These are phyloP conservation scores for Diaporthe helianthi DNA, from an alignment of 2,329 filamentous ascomycete genomes.

Conservation along the genomic window DNA sequence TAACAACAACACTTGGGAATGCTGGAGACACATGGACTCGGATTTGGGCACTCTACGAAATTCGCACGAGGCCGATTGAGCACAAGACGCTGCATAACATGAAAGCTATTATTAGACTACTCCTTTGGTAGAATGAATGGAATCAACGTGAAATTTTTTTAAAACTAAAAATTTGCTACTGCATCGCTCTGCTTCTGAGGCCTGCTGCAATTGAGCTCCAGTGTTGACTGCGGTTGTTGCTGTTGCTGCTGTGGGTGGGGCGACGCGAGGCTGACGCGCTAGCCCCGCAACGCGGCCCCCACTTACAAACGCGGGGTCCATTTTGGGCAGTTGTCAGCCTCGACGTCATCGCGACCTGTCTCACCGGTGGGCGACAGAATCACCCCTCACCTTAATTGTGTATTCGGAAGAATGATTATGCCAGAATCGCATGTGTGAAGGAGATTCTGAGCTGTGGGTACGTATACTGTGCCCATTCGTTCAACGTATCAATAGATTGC, in stretches of 20 bases:
- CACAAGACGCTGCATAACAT: too few relatives aligned
- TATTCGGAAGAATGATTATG: not conserved
- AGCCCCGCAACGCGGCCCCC: not conserved
- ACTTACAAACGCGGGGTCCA: not conserved
- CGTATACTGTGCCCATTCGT: not conserved
- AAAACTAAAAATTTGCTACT: rapidly evolving
- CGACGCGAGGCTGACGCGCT: slow-evolving; percentile 1
- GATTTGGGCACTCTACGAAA: not conserved
- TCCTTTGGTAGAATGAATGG: too few relatives aligned
- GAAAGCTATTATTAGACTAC: not conserved
- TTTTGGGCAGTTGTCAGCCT: slow-evolving; percentile 23
- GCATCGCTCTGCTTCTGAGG: not conserved
- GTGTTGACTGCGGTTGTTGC: not conserved
- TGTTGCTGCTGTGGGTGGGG: too few relatives aligned
- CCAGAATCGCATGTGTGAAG: too few relatives aligned
- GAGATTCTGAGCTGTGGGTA: too few relatives aligned
- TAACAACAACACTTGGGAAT: too few relatives aligned
- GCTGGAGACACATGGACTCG: not conserved
- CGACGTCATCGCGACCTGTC: not conserved
- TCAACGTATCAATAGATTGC: not conserved
- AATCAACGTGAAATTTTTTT: too few relatives aligned
- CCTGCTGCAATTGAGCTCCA: not conserved
- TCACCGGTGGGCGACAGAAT: not conserved
- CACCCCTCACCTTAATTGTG: not conserved
- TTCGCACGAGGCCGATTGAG: not conserved